A percentile compares a stretch with the other conserved stretches of the same genome.
These are phyloP conservation scores for Dactylellina sp. DNA, from an alignment of 2,329 filamentous ascomycete genomes.

Conservation along the genomic window DNA sequence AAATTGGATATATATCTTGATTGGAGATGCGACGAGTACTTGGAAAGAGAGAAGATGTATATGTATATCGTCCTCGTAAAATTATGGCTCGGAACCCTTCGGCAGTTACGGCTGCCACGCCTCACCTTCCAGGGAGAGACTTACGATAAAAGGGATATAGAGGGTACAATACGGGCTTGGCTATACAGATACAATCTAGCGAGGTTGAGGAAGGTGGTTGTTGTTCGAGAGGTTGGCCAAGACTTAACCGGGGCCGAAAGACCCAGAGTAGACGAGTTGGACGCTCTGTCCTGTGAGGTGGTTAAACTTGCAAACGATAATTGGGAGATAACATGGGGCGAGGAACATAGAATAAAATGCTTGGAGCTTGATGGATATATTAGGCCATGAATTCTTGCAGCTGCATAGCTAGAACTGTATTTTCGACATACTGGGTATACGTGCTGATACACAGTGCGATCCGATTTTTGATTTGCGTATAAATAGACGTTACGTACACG, in stretches of 20 bases:
- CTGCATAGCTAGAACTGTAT: too few relatives aligned
- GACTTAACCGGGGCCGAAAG: not conserved
- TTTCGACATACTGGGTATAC: too few relatives aligned
- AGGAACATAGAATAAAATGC: not conserved
- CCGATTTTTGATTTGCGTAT: too few relatives aligned
- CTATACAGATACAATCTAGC: not conserved
- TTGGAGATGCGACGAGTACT: slow-evolving; percentile 2
- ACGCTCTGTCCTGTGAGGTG: slow-evolving; percentile 1
- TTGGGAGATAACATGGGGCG: not conserved
- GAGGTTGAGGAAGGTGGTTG: slow-evolving; percentile 18
- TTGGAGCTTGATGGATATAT: not conserved
- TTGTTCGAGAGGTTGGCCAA: not conserved
- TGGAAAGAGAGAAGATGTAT: slow-evolving; percentile 11
- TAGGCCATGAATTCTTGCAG: not conserved
- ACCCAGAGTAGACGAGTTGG: not conserved
- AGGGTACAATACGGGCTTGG: not conserved
- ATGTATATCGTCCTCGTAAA: slow-evolving; percentile 5
- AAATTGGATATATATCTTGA: slow-evolving; percentile 28
- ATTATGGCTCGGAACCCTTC: slow-evolving; percentile 13
- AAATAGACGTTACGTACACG: too few relatives aligned
- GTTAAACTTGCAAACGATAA: not conserved
- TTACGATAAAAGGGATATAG: slow-evolving; percentile 3
- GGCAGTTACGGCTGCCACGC: slow-evolving; percentile 11
- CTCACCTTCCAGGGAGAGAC: not conserved
- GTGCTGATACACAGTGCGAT: too few relatives aligned